phyloP scores from a whole-genome alignment of 139 green algal genomes.

The Volvox reticuliferus region DNA sequence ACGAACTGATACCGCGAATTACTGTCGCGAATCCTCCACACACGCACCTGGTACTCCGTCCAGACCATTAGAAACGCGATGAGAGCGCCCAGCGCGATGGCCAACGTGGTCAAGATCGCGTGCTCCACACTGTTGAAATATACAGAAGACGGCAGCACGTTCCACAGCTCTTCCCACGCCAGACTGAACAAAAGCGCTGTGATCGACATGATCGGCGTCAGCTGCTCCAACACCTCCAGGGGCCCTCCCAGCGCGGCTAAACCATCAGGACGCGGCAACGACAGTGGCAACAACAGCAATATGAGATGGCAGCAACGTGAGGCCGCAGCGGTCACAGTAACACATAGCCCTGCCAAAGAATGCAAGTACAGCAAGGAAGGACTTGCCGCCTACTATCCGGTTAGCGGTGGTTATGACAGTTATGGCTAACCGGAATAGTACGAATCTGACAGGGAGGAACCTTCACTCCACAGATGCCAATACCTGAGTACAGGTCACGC shows the following conservation, averaged over 20 bases:
- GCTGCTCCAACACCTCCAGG: constrained; percentile 72
- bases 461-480: no score
- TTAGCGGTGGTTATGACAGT: no score
- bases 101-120: constrained; percentile 51
- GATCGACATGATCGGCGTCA: constrained; percentile 81
- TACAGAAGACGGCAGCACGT: constrained; percentile 69
- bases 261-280: background rate
- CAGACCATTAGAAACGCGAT: constrained; percentile 93
- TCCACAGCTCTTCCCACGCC: constrained; percentile 79
- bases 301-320: background rate
- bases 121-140: constrained; percentile 78
- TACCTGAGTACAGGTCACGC: no score
- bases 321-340: no score
- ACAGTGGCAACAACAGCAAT: background rate
- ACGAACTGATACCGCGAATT: no score
- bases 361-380: no score
- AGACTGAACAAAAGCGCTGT: constrained; percentile 79
- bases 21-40: background rate
- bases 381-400: no score
- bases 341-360: no score
- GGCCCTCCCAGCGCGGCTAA: constrained; percentile 64
- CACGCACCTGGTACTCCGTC: constrained; percentile 65
- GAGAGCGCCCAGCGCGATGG: constrained; percentile 74
- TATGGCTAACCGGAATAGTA: no score
- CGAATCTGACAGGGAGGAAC: no score